Evolutionary conservation across 2,329 filamentous ascomycete species (phyloP), one percentile per base, ranked within the genome.

Genomic region (Chaetothyriales sp.): DNA sequence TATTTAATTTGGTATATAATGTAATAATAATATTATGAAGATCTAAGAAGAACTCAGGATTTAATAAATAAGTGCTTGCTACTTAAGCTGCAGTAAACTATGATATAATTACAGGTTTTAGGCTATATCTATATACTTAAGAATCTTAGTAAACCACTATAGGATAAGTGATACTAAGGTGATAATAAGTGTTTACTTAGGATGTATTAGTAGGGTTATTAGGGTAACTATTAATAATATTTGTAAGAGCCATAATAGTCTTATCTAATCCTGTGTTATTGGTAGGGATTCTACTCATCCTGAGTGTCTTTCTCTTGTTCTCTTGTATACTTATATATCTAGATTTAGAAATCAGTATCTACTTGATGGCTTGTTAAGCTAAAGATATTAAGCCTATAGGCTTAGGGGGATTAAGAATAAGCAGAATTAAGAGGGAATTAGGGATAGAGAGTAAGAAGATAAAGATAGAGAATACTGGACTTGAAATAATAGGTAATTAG

Each of bases 201-300:
- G 10, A 58, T 56, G 4, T 60, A 18, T 48, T 44, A 2, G 18
- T 40, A 15, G 33, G 33, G 50, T n/a, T 57, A 45, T 19, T 51
- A 18, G 28, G 49, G 49, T 48, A 52, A 13, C 66, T 68, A 50
- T 70, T 65, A 3, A 70, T 54, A 8, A 70, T 67, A 19, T 65
- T 69, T 15, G 66, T 66, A 65, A 58, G 56, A 33, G 44, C 18
- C 20, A 45, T 15, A 44, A 50, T 22, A 49, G 53, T 55, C 60
- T 66, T 63, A 62, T 40, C 69, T 25, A 70, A 64, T 0, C 69
- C 69, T 68, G 70, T 70, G 8, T 64, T 62, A 49, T 71, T 68
- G 28, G 65, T 67, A 1, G 69, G 60, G 18, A 71, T 58, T 0
- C 69, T 68, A 5, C 69, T 69, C 13, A 48, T 6, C 6, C 22